Conservation (phyloP, 257 asterid species). For the Nicotiana attenuata region DNA sequence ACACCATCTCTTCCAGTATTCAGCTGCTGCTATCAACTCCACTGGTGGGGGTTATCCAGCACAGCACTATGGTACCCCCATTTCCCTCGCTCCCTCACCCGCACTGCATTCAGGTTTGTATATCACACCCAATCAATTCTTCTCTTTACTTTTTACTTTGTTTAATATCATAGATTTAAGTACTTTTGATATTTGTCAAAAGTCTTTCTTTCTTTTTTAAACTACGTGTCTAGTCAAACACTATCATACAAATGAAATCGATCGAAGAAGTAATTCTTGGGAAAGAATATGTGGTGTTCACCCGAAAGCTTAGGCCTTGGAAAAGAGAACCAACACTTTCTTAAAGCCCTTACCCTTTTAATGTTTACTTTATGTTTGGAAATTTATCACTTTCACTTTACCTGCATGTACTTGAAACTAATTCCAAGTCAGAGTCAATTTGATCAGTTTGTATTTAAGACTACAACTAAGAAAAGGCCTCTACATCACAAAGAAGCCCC, state of each 20-base stretch:
- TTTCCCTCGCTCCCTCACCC: slow-evolving; percentile 63
- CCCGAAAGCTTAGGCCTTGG: background rate
- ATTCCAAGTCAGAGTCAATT: background rate
- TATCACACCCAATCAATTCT: background rate
- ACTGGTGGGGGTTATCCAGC: slow-evolving; percentile 44
- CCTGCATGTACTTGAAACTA: no score
- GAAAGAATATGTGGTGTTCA: background rate
- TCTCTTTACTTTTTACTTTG: background rate
- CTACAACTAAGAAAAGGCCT: background rate
- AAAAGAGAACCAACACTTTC: no score
- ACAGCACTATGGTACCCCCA: slow-evolving; percentile 78
- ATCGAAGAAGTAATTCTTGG: background rate
- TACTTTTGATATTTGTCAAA: background rate
- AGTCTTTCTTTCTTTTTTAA: background rate
- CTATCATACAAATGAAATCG: background rate
- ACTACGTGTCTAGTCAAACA: background rate
- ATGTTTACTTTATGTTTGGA: no score
- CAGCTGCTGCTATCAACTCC: slow-evolving; percentile 44
- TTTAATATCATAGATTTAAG: background rate
- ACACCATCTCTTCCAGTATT: slow-evolving; percentile 71
- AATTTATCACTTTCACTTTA: no score
- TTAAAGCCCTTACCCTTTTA: no score
- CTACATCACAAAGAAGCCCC: background rate
- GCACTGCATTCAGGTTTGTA: slow-evolving; percentile 84
- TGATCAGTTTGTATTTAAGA: background rate